Percentiles rank a stretch among this genome's conserved stretches.
phyloP scores from a whole-genome alignment of 371 early-diverging fungal species.

The Syncephalastrum sp. region DNA sequence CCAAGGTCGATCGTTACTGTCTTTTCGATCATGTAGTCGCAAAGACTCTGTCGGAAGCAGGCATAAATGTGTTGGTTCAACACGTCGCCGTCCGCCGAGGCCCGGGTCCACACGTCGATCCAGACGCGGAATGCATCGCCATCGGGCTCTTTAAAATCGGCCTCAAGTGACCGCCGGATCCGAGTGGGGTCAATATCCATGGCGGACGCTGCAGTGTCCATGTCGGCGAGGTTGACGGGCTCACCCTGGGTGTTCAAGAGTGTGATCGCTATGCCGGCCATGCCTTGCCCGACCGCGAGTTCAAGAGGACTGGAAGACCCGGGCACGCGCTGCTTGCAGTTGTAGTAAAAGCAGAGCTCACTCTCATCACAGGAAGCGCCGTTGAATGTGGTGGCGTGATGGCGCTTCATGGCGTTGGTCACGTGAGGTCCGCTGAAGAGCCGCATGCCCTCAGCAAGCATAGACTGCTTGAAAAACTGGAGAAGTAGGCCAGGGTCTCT shows the following conservation, averaged over 20 bases:
- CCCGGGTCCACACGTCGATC: constrained; percentile 75
- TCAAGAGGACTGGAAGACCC: constrained; percentile 37
- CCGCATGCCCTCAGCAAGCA: constrained; percentile 51
- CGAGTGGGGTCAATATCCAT: constrained; percentile 30
- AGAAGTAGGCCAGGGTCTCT: constrained; percentile 59
- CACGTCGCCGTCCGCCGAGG: constrained; percentile 53
- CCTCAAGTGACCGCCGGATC: constrained; percentile 31
- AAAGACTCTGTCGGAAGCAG: constrained; percentile 63
- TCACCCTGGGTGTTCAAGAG: constrained; percentile 45
- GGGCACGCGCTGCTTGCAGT: constrained; percentile 42
- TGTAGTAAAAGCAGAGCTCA: constrained; percentile 43
- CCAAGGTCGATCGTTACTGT: constrained; percentile 50
- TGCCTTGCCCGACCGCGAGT: constrained; percentile 62
- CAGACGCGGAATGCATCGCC: constrained; percentile 41
- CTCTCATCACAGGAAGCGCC: constrained; percentile 4
- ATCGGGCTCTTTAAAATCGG: constrained; percentile 31
- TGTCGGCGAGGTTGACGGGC: constrained; percentile 30
- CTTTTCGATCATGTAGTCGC: constrained; percentile 74
- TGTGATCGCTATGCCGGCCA: constrained; percentile 70
- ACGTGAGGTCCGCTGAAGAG: constrained; percentile 62
- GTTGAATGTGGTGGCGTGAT: constrained; percentile 3
- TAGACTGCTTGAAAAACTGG: constrained; percentile 65
- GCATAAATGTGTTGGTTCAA: constrained; percentile 55
- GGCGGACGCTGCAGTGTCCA: constrained; percentile 9
- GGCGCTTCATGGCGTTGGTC: constrained; percentile 31